These are phyloP conservation scores for Trichoderma sp. DNA, from an alignment of 2,329 filamentous ascomycete species.

Conservation along the genomic window DNA sequence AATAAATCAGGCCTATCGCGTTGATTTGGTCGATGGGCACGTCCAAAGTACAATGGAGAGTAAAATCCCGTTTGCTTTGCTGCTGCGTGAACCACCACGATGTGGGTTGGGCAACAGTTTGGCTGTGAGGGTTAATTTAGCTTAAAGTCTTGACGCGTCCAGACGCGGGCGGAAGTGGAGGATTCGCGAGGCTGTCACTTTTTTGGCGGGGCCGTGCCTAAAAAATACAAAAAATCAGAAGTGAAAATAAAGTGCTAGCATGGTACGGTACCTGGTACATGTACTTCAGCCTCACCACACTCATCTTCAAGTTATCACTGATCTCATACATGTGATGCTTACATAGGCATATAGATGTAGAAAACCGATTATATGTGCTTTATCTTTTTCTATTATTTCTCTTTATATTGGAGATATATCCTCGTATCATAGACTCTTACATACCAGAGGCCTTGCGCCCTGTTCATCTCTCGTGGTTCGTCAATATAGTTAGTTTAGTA, in stretches of 20 bases:
- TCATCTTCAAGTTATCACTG: background rate
- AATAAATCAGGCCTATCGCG: background rate
- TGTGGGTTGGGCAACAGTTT: slow-evolving; percentile 20
- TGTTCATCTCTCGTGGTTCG: background rate
- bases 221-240: background rate
- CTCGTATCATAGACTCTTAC: background rate
- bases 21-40: background rate
- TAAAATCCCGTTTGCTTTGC: background rate
- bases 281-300: slow-evolving; percentile 23
- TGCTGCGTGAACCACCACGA: background rate
- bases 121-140: slow-evolving; percentile 15
- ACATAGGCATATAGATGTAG: background rate
- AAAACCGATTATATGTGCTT: background rate
- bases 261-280: background rate
- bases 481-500: background rate
- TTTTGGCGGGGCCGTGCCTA: background rate
- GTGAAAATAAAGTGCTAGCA: background rate
- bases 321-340: background rate
- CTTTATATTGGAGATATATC: background rate
- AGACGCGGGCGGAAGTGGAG: slow-evolving; percentile 27
- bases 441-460: background rate
- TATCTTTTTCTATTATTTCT: background rate
- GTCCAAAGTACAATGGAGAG: background rate
- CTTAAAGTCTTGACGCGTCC: slow-evolving; percentile 34
- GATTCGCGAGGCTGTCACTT: slow-evolving; percentile 17